phyloP scores from a whole-genome alignment of 2,329 filamentous ascomycete genomes.

The Orbilia ellipsospora region DNA sequence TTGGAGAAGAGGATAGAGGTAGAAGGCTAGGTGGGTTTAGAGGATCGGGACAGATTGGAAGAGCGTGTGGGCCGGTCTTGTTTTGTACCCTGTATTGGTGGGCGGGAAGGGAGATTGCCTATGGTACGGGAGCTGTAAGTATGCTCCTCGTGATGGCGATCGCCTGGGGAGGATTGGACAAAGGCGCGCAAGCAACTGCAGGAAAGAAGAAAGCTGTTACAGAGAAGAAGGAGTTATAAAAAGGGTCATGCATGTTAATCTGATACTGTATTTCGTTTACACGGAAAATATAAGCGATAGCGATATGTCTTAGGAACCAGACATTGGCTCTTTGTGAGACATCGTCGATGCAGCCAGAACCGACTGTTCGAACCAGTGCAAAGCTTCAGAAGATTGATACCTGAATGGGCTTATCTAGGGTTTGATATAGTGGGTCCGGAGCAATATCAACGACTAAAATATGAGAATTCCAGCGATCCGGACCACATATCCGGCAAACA shows the following conservation, averaged over 20 bases:
- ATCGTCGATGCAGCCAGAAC: neutral
- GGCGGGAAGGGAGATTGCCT: conserved; percentile 88
- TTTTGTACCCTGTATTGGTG: conserved; percentile 96
- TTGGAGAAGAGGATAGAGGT: conserved; percentile 80
- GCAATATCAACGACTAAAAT: too few species aligned
- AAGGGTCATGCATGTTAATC: neutral
- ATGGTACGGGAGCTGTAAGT: conserved; percentile 80
- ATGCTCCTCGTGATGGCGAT: conserved; percentile 79
- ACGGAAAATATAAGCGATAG: conserved; percentile 13
- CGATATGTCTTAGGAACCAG: neutral
- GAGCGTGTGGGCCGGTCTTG: conserved; percentile 84
- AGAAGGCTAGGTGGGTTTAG: conserved; percentile 86
- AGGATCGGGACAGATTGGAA: conserved; percentile 76
- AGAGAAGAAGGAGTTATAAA: conserved; percentile 44
- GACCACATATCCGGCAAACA: too few species aligned
- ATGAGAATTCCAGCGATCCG: too few species aligned
- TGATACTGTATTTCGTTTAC: neutral
- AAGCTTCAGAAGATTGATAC: too few species aligned
- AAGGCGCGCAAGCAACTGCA: conserved; percentile 62
- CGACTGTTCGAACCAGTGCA: too few species aligned
- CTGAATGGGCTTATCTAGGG: too few species aligned
- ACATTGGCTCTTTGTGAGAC: conserved; percentile 2
- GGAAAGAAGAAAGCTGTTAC: conserved; percentile 7
- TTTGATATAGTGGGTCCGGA: too few species aligned
- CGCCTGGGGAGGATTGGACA: conserved; percentile 73